Conservation (phyloP, 2,329 filamentous ascomycete species). For the Colletotrichum karsti region DNA sequence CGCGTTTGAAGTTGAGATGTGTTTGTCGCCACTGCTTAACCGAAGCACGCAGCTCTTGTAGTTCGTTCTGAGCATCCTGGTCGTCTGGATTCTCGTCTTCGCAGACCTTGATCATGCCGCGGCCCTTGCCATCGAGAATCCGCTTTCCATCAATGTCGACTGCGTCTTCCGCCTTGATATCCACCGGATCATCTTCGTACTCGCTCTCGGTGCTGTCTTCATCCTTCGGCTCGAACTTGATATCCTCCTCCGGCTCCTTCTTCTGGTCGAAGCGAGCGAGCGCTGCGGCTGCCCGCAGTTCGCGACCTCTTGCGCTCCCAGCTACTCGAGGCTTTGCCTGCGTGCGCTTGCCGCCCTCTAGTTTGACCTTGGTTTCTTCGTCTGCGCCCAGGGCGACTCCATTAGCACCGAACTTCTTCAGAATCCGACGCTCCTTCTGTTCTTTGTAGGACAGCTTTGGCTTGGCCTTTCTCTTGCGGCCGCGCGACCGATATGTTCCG, state of each 20-base stretch:
- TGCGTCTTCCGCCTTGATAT: constrained; percentile 58
- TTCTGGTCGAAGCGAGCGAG: constrained; percentile 75
- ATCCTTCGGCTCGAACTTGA: constrained; percentile 38
- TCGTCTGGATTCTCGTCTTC: constrained; percentile 71
- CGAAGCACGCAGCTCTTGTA: constrained; percentile 69
- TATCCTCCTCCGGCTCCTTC: constrained; percentile 54
- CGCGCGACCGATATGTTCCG: constrained; percentile 74
- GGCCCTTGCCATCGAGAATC: constrained; percentile 72
- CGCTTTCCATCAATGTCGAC: constrained; percentile 71
- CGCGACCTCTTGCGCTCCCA: constrained; percentile 76
- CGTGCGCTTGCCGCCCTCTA: constrained; percentile 72
- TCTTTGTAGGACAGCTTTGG: constrained; percentile 73
- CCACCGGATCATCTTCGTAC: constrained; percentile 55
- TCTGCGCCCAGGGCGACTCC: constrained; percentile 77
- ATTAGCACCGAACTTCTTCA: constrained; percentile 79
- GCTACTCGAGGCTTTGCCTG: constrained; percentile 78
- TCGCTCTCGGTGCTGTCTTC: constrained; percentile 51
- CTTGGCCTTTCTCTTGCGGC: constrained; percentile 63
- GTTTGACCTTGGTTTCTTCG: constrained; percentile 67
- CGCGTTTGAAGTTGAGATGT: constrained; percentile 15
- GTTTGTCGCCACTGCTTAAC: constrained; percentile 33
- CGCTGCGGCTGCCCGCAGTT: constrained; percentile 80
- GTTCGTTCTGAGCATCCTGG: constrained; percentile 66
- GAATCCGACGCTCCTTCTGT: constrained; percentile 74
- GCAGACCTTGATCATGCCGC: constrained; percentile 77